Base-by-base conservation (phyloP, 345 rosid species). In the Brassica nigra region DNA sequence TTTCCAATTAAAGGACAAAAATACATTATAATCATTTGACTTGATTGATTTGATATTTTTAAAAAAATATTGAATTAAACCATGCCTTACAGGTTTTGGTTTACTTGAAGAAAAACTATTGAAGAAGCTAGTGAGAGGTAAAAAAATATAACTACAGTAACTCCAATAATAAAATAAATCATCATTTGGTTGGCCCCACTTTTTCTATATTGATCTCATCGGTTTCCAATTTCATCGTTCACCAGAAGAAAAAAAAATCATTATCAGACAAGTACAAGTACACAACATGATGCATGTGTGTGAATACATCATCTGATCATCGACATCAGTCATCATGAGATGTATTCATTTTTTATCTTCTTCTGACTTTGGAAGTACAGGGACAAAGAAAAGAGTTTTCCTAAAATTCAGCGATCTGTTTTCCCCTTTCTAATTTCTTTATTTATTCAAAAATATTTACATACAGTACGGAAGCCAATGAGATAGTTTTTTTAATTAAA, bases 1-100 rank as follows among this genome's bases (percentile, higher is more conserved):
- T 15, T 47, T 47, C 18, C 18, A 18, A 18, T 18, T 18, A 18
- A 18, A 18, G 18, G 18, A 18, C 18, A 18, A 18, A 18, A 18
- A 31, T 3, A 30, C 5, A 62, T 2, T 71, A 71, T 57, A 73
- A 62, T 16, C 28, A 2, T 70, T 27, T 76, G 80, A 80, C 42
- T 65, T 80, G 80, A 80, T 80, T 76, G 80, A 75, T 80, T 36
- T 74, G 75, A 80, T 64, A 4, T 74, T 49, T 74, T 49, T 64
- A 18, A 18, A 18, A 5, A 33, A n/a, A 65, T 64, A 42, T 57
- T 58, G 68, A 66, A 66, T 27, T 15, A 5, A 47, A 49, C 78
- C 71, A 79, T 58, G 59, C 18, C 18, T 18, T 18, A 18, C 18
- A 18, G 18, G 18, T 18, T 18, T 18, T 18, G 18, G 18, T 18